These are phyloP conservation scores for Peronospora destructor DNA, from an alignment of 352 stramenopile species.

Conservation along the genomic window DNA sequence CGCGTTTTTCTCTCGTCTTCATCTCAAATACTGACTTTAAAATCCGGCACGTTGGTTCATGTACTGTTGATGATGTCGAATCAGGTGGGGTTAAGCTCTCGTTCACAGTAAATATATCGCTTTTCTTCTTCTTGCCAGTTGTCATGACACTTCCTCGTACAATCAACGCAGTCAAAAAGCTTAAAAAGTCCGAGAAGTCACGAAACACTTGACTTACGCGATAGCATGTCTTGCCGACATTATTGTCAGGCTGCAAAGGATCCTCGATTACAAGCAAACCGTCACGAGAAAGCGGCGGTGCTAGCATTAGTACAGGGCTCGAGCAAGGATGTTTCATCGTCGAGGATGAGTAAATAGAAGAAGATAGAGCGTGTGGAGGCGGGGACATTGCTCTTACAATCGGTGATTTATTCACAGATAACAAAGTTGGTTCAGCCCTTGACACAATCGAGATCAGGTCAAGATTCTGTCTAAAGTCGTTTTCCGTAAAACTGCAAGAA, in stretches of 20 bases:
- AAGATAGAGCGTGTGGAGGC: constrained; percentile 15
- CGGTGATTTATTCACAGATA: constrained; percentile 11
- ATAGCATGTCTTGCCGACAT: constrained; percentile 81
- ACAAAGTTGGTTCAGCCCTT: constrained; percentile 16
- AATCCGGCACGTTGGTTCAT: constrained; percentile 42
- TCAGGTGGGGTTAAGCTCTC: constrained; percentile 2
- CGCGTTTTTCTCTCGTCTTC: constrained; percentile 46
- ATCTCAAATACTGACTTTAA: constrained; percentile 59
- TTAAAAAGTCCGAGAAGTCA: constrained; percentile 82
- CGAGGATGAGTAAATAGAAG: constrained; percentile 13
- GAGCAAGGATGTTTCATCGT: constrained; percentile 11
- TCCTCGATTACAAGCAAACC: constrained; percentile 63
- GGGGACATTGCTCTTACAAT: constrained; percentile 15
- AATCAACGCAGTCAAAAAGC: constrained; percentile 71
- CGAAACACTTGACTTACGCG: constrained; percentile 77
- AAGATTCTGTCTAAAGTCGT: constrained; percentile 69
- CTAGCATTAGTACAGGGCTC: constrained; percentile 19
- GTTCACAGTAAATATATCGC: constrained; percentile 1
- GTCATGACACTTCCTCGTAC: constrained; percentile 72
- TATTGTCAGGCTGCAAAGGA: constrained; percentile 62
- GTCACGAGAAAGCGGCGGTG: constrained; percentile 26
- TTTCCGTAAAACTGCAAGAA: constrained; percentile 82
- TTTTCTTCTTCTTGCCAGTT: constrained; percentile 41
- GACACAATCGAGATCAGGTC: constrained; percentile 52
- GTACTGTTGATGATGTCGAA: constrained; percentile 6